phyloP scores from a whole-genome alignment of 495 filamentous ascomycete genomes.

The Tuber calosporum region DNA sequence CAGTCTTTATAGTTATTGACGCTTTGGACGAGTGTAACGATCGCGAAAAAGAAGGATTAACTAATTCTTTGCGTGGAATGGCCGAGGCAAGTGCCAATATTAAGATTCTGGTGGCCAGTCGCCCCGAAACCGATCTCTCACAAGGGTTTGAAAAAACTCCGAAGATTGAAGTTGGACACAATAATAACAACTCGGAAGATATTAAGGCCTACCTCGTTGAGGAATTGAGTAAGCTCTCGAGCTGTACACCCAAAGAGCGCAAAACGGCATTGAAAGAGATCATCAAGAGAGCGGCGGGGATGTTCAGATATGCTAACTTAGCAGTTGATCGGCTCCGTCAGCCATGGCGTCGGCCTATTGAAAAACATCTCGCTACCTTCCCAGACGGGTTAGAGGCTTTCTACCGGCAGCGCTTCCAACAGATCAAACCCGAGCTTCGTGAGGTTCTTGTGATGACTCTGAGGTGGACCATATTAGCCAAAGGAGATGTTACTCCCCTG shows the following conservation, averaged over 20 bases:
- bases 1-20: slow-evolving; percentile 35
- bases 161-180: slow-evolving; percentile 9
- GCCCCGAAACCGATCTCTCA: slow-evolving; percentile 11
- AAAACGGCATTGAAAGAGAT: slow-evolving; percentile 17
- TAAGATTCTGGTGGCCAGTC: slow-evolving; percentile 17
- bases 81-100: background rate
- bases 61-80: slow-evolving; percentile 6
- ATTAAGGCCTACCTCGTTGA: slow-evolving; percentile 16
- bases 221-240: slow-evolving; percentile 13
- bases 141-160: slow-evolving; percentile 3
- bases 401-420: slow-evolving; percentile 17
- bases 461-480: slow-evolving; percentile 17
- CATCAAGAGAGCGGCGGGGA: slow-evolving; percentile 17
- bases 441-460: slow-evolving; percentile 15
- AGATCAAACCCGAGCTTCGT: slow-evolving; percentile 19
- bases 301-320: slow-evolving; percentile 22
- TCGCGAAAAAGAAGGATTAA: slow-evolving; percentile 12
- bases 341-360: slow-evolving; percentile 17
- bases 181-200: slow-evolving; percentile 16
- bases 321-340: slow-evolving; percentile 15
- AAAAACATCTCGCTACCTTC: slow-evolving; percentile 11
- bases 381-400: slow-evolving; percentile 15
- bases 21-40: slow-evolving; percentile 39
- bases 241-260: slow-evolving; percentile 11
- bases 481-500: slow-evolving; percentile 15